phyloP scores from a whole-genome alignment of 768 basidiomycete species.

The Collybia sp. region DNA sequence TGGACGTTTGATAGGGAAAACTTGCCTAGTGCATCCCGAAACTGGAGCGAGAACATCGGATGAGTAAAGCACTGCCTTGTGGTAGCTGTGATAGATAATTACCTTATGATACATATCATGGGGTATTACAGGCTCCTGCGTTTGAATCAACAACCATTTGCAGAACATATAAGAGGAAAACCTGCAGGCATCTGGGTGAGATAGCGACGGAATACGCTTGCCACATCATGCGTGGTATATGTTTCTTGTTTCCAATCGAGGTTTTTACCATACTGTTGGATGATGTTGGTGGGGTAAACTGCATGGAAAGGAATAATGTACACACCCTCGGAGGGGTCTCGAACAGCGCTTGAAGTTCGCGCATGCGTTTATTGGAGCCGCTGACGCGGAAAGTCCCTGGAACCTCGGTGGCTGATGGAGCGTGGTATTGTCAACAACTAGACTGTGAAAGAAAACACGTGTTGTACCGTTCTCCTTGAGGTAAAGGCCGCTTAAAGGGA shows the following conservation, averaged over 20 bases:
- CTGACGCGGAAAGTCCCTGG: constrained; percentile 93
- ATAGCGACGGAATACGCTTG: constrained; percentile 93
- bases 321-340: constrained; percentile 82
- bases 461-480: constrained; percentile 86
- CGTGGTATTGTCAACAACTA: not conserved
- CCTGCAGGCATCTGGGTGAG: constrained; percentile 95
- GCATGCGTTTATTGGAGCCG: constrained; percentile 94
- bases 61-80: constrained; percentile 6
- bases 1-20: not conserved
- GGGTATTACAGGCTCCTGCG: constrained; percentile 92
- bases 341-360: constrained; percentile 88
- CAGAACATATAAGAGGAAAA: constrained; percentile 13
- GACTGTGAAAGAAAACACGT: not conserved
- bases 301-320: constrained; percentile 5
- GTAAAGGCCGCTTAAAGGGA: constrained; percentile 67
- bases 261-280: constrained; percentile 80
- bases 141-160: constrained; percentile 6
- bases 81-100: constrained; percentile 25
- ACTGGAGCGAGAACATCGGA: constrained; percentile 36
- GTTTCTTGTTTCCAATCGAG: constrained; percentile 85
- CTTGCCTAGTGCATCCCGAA: constrained; percentile 75
- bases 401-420: constrained; percentile 71
- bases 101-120: constrained; percentile 84
- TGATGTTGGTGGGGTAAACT: constrained; percentile 5
- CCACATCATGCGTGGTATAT: constrained; percentile 95